Evolutionary conservation across 164 flowering plant species (phyloP).

Genomic region (Warburgia ugandensis): DNA sequence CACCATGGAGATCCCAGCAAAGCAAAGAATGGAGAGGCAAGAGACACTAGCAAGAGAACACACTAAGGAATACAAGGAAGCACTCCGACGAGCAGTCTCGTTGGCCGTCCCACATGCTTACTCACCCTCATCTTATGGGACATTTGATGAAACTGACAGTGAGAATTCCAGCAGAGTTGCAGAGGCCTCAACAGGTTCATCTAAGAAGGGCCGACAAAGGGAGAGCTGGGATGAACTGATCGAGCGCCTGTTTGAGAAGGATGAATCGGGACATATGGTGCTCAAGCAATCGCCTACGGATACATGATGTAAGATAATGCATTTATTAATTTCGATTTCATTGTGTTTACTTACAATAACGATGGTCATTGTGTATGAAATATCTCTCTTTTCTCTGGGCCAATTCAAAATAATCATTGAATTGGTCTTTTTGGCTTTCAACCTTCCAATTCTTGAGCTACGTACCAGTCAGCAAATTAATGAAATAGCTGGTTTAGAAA

Average conservation of each 20-base stretch:
- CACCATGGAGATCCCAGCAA: constrained; percentile 61
- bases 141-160: constrained; percentile 40
- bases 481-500: no score
- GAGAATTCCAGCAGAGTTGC: constrained; percentile 22
- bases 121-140: constrained; percentile 70
- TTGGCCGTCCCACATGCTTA: constrained; percentile 60
- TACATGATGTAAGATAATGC: constrained; percentile 3
- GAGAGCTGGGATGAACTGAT: constrained; percentile 75
- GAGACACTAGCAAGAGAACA: constrained; percentile 58
- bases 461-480: no score
- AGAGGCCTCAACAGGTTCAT: constrained; percentile 30
- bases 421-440: no score
- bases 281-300: constrained; percentile 25
- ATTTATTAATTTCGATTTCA: no score
- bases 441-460: no score
- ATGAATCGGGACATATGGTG: constrained; percentile 57
- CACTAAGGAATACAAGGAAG: constrained; percentile 62
- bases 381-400: not conserved
- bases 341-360: not conserved
- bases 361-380: not conserved
- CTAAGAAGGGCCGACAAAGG: constrained; percentile 20
- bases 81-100: constrained; percentile 68
- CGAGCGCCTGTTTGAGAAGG: constrained; percentile 60
- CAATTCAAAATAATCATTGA: no score
- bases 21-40: constrained; percentile 75